Percentiles rank a stretch among this genome's conserved stretches.
Evolutionary conservation across 805 yeast genomes (phyloP).

Genomic region (Candida saitoana): DNA sequence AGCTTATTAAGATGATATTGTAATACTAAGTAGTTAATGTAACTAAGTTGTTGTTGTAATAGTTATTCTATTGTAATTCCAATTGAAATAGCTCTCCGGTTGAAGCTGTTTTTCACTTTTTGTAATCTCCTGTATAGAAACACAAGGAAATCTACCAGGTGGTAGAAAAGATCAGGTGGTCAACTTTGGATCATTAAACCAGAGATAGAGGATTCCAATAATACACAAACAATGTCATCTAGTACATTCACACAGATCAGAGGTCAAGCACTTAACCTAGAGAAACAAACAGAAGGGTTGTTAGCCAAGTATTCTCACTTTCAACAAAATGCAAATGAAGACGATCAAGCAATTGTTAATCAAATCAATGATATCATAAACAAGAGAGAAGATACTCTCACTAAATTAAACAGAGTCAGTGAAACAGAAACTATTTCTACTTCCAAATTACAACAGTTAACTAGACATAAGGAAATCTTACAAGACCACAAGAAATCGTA

Average conservation of each 20-base stretch:
- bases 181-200: no score
- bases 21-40: no score
- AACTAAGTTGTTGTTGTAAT: no score
- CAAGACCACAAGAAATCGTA: constrained; percentile 67
- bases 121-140: no score
- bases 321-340: constrained; percentile 22
- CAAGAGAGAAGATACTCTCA: constrained; percentile 50
- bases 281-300: constrained; percentile 61
- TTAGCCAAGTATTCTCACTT: constrained; percentile 39
- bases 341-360: constrained; percentile 15
- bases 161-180: no score
- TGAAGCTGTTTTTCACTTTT: no score
- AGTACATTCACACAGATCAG: constrained; percentile 64
- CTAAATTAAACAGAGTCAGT: constrained; percentile 47
- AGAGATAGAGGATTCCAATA: no score
- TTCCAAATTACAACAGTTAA: constrained; percentile 73
- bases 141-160: no score
- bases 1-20: no score
- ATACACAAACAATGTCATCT: constrained; percentile 29
- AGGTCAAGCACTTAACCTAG: constrained; percentile 63
- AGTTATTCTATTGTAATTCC: no score
- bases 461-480: constrained; percentile 74
- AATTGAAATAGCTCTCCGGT: no score
- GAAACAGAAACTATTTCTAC: constrained; percentile 60
- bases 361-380: constrained; percentile 22